Evolutionary conservation across 139 green algal species (phyloP), one percentile per base, ranked within the genome.

Genomic region (Volvox africanus): DNA sequence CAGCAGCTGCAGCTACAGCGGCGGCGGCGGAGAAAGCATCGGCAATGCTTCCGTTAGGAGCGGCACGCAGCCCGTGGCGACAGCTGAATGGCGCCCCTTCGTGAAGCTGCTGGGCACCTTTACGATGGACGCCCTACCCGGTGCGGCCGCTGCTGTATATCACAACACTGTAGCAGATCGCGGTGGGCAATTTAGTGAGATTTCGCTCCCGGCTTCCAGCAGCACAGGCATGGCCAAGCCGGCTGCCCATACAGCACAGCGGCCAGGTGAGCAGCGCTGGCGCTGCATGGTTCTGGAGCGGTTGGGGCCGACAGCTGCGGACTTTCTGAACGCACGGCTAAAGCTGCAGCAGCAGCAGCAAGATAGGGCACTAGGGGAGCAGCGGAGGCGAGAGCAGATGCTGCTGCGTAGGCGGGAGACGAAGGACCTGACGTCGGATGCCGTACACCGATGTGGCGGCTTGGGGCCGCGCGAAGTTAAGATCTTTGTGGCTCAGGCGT

Each of bases 251-350:
- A 28, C 65, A 28, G 65, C 21, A 28, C 65, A 24, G 65, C 6
- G 65, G 65, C 21, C 11, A 28, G 21, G 24, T 24, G 2, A 28
- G 65, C 83, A 28, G 26, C 67, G 83, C 17, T 89, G 85, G 69
- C 69, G 85, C 33, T 89, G 85, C 69, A 69, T 89, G 68, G 85
- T 89, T 36, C 44, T 89, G 69, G 69, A 89, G 69, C 69, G 24
- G 28, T 37, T 89, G 28, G 85, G 85, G 16, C 85, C 85, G 28
- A n/a, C 69, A 0, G 85, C 85, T 2, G 5, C 44, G 0, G 69
- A 82, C 28, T 35, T 82, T 20, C 69, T 89, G 69, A 37, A n/a
- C 17, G 24, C 1, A 12, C 80, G 83, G 62, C 83, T 61, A 62
- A 61, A 62, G 61, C n/a, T 1, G 18, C 61, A 61, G 82, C 30